Base-by-base conservation (phyloP, 805 yeast genomes). In the Metschnikowia shivogae region DNA sequence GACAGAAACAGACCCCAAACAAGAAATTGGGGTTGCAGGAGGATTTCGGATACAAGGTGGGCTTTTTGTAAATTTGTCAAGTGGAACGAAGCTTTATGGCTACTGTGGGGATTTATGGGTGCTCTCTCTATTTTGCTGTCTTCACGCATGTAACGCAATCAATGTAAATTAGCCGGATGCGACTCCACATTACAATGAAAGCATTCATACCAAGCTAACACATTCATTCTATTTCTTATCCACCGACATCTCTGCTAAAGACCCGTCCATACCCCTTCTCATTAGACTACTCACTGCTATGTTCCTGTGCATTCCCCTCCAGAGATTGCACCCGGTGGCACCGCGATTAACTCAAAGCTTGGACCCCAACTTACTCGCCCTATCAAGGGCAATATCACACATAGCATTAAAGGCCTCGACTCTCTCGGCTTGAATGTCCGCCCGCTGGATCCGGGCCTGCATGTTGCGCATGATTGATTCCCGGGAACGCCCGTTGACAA, bases 341-440 rank as follows among this genome's bases (percentile, higher is more conserved):
- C 1, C 13, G 7, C 31, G 13, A 11, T 12, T 12, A 12, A 11
- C 17, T 28, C 20, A 68, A 31, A 67, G 49, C 47, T 67, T 68
- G 7, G 70, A 65, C 26, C 65, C 68, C 38, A 80, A 59, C 56
- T 82, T 84, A n/a, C 51, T 52, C 0, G 83, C 82, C 46, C 97
- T 72, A 65, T 89, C 96, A 22, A 75, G 54, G 0, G 97, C 97
- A 45, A 89, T 90, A 63, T 87, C 95, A 63, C 96, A 87, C 95
- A 89, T 88, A 20, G 95, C 96, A 52, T 81, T 71, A 53, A 88
- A 78, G 0, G 96, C 95, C 38, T 81, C 84, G 7, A 46, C 36
- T 45, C 80, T 75, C 61, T 90, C 97, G 28, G 52, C 42, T 6
- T 54, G 59, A 46, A 78, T 72, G 56, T 83, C 77, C n/a, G 67